phyloP scores from a whole-genome alignment of 2,329 filamentous ascomycete species.

The Pseudogymnoascus sp. region DNA sequence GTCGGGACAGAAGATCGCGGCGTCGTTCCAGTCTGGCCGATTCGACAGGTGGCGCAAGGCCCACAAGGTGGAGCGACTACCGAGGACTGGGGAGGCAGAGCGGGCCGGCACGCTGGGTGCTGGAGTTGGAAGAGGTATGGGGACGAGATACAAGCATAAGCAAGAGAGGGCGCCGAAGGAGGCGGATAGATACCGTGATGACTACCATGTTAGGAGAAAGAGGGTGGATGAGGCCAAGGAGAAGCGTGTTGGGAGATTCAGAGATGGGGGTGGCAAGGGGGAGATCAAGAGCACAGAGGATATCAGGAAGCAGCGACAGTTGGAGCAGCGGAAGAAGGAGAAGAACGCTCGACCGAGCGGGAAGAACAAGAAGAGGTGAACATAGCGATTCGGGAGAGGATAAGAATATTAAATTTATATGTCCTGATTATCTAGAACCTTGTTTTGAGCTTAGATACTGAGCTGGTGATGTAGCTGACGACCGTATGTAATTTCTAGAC shows the following conservation, averaged over 20 bases:
- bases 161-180: constrained; percentile 82
- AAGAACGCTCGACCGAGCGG: constrained; percentile 81
- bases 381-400: not conserved
- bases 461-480: not conserved
- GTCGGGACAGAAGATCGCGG: constrained; percentile 90
- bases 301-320: constrained; percentile 70
- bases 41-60: constrained; percentile 89
- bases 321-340: constrained; percentile 65
- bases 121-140: constrained; percentile 32
- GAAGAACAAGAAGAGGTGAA: constrained; percentile 33
- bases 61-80: constrained; percentile 70
- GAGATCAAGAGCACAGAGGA: constrained; percentile 79
- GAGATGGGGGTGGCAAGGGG: constrained; percentile 60
- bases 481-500: not conserved
- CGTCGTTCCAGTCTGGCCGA: constrained; percentile 82
- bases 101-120: constrained; percentile 31
- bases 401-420: constrained; percentile 4
- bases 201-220: constrained; percentile 87
- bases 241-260: constrained; percentile 67
- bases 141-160: constrained; percentile 72
- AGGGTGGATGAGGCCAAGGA: constrained; percentile 79
- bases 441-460: not conserved
- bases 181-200: constrained; percentile 84
- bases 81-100: constrained; percentile 76
- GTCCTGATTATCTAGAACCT: not conserved